Base-by-base conservation (phyloP, 2,329 filamentous ascomycete species). In the Juglanconis juglandina region DNA sequence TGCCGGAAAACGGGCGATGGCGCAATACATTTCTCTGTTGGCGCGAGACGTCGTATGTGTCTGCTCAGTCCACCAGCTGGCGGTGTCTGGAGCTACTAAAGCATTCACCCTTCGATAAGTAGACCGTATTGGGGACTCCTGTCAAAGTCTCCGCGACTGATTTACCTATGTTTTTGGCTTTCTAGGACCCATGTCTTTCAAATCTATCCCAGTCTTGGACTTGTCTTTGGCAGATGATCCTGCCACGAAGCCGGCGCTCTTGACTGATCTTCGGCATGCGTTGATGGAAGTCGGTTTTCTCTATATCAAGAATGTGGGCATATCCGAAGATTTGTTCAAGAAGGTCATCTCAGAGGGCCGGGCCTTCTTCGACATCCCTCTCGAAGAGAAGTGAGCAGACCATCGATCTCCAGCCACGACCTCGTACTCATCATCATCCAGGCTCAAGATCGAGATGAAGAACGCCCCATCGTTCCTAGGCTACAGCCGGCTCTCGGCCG, bases 271-370 rank as follows among this genome's bases (percentile, higher is more conserved):
- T 37, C 88, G 89, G 14, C 79, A 89, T 73, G 90, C 91, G 0
- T 77, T 96, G 37, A 84, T 96, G 68, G 89, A 94, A 71, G 90
- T 96, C n/a, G 92, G 92, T 1, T 96, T 96, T 69, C 73, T 96
- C 30, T 96, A 96, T 69, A 83, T 96, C 63, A 88, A 87, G 70
- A 92, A 96, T 69, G 87, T 90, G 2, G 89, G 88, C 30, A 86
- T 94, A 54, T 79, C 88, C 5, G 81, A 87, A 14, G 77, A 82
- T 44, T 75, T 94, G 56, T 86, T 90, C 66, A 69, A 83, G 32
- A 74, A 81, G 63, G 90, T 94, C 33, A 86, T 91, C 56, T 68
- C 75, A 2, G 81, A 92, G 68, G 90, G 89, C 49, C 85, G 84
- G 57, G 79, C 76, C 0, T 95, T 96, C 74, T 96, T 96, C 68